Evolutionary conservation across 805 yeast species (phyloP).

Genomic region (Wickerhamiella alocasiicola): DNA sequence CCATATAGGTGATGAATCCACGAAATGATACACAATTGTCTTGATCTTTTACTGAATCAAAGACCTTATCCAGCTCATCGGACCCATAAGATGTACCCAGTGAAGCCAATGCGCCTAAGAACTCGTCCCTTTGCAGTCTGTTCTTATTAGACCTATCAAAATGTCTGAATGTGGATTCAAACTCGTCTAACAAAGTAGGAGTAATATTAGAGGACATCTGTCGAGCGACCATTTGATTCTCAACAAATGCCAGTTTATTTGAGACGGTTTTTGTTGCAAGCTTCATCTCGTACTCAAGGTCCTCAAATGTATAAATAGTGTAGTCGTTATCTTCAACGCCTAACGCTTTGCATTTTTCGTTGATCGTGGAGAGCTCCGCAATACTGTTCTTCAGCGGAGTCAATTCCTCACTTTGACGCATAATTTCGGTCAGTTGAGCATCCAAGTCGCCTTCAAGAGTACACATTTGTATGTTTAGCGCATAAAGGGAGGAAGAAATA

Average conservation of each 20-base stretch:
- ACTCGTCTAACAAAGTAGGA: conserved; percentile 32
- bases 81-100: conserved; percentile 32
- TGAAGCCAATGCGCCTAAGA: conserved; percentile 33
- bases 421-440: conserved; percentile 29
- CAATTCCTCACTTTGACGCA: conserved; percentile 28
- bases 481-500: conserved; percentile 22
- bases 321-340: conserved; percentile 31
- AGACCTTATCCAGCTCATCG: conserved; percentile 27
- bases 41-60: conserved; percentile 24
- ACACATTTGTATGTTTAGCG: conserved; percentile 23
- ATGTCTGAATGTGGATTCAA: conserved; percentile 34
- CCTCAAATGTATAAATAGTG: conserved; percentile 29
- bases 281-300: conserved; percentile 30
- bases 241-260: conserved; percentile 33
- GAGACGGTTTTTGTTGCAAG: conserved; percentile 30
- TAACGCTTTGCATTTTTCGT: conserved; percentile 25
- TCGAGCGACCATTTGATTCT: conserved; percentile 31
- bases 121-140: conserved; percentile 32
- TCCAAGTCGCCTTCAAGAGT: conserved; percentile 29
- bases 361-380: conserved; percentile 22
- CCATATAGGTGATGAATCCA: conserved; percentile 29
- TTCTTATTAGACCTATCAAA: conserved; percentile 27
- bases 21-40: conserved; percentile 23
- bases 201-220: conserved; percentile 25
- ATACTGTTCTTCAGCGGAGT: conserved; percentile 27